Percentiles rank a stretch among this genome's conserved stretches.
These are phyloP conservation scores for Rhododendron ovatum DNA, from an alignment of 148 eudicot species.

Conservation along the genomic window DNA sequence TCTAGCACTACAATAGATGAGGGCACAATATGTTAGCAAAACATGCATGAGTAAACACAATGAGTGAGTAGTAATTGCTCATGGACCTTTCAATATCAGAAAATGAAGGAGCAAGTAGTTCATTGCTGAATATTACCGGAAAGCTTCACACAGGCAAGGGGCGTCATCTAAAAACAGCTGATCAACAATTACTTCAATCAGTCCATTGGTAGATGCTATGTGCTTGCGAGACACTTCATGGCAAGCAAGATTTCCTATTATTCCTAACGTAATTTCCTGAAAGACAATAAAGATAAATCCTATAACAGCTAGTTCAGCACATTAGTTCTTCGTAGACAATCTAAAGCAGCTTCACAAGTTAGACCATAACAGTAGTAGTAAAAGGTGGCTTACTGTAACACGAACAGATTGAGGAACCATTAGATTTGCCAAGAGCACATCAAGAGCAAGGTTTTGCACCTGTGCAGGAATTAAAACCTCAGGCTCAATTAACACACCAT, in stretches of 20 bases:
- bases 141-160: constrained; percentile 77
- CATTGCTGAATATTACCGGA: constrained; percentile 39
- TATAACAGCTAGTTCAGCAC: constrained; percentile 9
- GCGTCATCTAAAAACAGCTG: constrained; percentile 80
- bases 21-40: neutral
- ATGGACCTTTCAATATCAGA: neutral
- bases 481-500: constrained; percentile 3
- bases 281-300: constrained; percentile 2
- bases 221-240: constrained; percentile 55
- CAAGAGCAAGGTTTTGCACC: constrained; percentile 82
- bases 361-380: neutral
- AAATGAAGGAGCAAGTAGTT: neutral
- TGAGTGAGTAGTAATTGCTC: neutral
- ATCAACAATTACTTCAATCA: constrained; percentile 61
- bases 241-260: constrained; percentile 90
- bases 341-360: neutral
- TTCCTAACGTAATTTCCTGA: constrained; percentile 92
- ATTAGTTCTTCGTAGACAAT: neutral
- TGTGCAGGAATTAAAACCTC: constrained; percentile 23
- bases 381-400: constrained; percentile 48
- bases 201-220: constrained; percentile 46
- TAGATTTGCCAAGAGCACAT: constrained; percentile 82
- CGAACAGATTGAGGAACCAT: constrained; percentile 60
- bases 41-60: neutral
- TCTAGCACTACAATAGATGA: neutral